phyloP scores from a whole-genome alignment of 225 moss, liverwort and hornwort species.

The Neckera pumila region DNA sequence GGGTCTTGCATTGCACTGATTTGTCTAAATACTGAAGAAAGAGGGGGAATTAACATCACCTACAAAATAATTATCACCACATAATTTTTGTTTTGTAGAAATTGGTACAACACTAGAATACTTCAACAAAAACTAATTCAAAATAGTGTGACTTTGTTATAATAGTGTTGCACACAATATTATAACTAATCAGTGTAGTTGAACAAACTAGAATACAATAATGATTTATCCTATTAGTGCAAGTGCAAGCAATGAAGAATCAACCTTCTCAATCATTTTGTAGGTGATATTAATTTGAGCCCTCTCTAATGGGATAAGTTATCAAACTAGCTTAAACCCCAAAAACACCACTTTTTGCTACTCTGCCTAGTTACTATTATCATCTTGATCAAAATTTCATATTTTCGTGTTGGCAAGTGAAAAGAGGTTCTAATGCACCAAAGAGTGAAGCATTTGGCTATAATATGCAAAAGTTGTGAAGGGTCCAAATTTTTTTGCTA shows the following conservation, averaged over 20 bases:
- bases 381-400: too few species aligned
- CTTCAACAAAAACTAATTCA: neutral
- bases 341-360: too few species aligned
- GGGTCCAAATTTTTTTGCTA: too few species aligned
- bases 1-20: too few species aligned
- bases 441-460: neutral
- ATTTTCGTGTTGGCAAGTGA: too few species aligned
- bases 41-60: neutral
- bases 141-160: neutral
- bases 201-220: rapidly evolving
- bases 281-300: neutral
- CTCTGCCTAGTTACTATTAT: too few species aligned
- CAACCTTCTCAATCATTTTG: neutral
- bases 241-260: neutral
- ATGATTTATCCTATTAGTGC: neutral
- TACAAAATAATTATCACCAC: neutral
- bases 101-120: neutral
- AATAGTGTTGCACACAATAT: neutral
- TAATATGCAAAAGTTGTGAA: too few species aligned
- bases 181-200: too few species aligned
- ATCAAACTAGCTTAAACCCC: too few species aligned
- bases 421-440: too few species aligned
- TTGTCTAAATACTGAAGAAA: too few species aligned
- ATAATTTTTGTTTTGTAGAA: neutral
- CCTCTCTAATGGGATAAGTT: neutral